Percentiles rank a stretch among this genome's conserved stretches.
Conservation (phyloP, 176 grass and related monocot genomes). For the Aegilops tauschii region DNA sequence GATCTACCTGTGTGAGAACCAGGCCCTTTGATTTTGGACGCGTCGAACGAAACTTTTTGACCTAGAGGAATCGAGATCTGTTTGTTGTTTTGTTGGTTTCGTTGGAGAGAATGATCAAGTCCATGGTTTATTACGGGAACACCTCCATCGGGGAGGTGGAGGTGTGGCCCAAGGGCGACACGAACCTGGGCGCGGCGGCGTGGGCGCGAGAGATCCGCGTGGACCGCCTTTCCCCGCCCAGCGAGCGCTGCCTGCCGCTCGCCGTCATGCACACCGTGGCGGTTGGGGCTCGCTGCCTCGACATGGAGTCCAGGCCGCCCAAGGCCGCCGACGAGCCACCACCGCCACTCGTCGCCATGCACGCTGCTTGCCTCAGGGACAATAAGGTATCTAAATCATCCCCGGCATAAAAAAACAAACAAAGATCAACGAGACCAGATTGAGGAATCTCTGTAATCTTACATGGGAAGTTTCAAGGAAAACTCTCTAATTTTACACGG, state of each 20-base stretch:
- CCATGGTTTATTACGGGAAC: conserved; percentile 81
- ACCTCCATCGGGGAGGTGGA: conserved; percentile 81
- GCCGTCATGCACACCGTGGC: conserved; percentile 80
- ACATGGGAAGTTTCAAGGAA: conserved; percentile 25
- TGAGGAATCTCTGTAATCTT: conserved; percentile 35
- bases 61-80: conserved; percentile 35
- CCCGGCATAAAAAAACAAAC: conserved; percentile 45
- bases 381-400: conserved; percentile 97
- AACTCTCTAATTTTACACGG: conserved; percentile 22
- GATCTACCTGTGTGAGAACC: conserved; percentile 39
- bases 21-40: conserved; percentile 33
- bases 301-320: conserved; percentile 77
- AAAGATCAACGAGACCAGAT: conserved; percentile 17
- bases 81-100: conserved; percentile 38
- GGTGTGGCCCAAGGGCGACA: conserved; percentile 78
- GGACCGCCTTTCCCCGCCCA: conserved; percentile 77
- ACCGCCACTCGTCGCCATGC: conserved; percentile 65
- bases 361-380: conserved; percentile 83
- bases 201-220: conserved; percentile 84
- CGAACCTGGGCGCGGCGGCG: conserved; percentile 31
- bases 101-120: conserved; percentile 83
- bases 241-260: conserved; percentile 90
- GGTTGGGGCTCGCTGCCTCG: conserved; percentile 66
- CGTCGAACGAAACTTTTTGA: conserved; percentile 48
- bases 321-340: conserved; percentile 51